A percentile compares a stretch with the other conserved stretches of the same genome.
Conservation (phyloP, 2,329 filamentous ascomycete species). For the Diaporthe vexans region DNA sequence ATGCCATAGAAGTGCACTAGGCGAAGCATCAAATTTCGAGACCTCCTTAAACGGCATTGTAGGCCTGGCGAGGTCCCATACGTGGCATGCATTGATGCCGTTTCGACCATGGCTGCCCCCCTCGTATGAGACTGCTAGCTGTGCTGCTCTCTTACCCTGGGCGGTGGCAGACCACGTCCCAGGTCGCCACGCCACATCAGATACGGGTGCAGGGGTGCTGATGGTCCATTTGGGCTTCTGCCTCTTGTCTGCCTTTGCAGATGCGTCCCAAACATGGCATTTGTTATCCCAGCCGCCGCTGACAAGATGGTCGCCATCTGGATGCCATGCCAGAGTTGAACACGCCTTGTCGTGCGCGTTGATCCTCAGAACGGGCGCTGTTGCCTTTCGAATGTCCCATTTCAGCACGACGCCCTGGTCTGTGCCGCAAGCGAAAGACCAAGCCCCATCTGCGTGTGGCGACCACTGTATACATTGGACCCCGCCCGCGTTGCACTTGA, state of each 20-base stretch:
- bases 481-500: constrained; percentile 67
- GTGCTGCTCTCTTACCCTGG: constrained; percentile 70
- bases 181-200: constrained; percentile 73
- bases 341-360: constrained; percentile 73
- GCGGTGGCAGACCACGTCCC: constrained; percentile 75
- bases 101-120: constrained; percentile 67
- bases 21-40: constrained; percentile 70
- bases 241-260: constrained; percentile 70
- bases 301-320: constrained; percentile 75
- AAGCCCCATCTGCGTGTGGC: constrained; percentile 65
- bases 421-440: constrained; percentile 75
- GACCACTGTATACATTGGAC: constrained; percentile 77
- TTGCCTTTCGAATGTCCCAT: constrained; percentile 72
- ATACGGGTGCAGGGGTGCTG: constrained; percentile 71
- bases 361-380: constrained; percentile 69
- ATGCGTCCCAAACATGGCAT: constrained; percentile 76
- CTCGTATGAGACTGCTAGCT: constrained; percentile 74
- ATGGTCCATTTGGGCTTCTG: constrained; percentile 76
- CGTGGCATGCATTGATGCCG: constrained; percentile 71
- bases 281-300: constrained; percentile 74
- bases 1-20: constrained; percentile 73
- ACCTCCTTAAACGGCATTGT: constrained; percentile 77
- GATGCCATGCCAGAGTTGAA: constrained; percentile 75
- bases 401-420: constrained; percentile 73
- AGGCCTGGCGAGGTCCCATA: constrained; percentile 78